Conservation (phyloP, 2,329 filamentous ascomycete genomes). For the Plenodomus biglobosus region DNA sequence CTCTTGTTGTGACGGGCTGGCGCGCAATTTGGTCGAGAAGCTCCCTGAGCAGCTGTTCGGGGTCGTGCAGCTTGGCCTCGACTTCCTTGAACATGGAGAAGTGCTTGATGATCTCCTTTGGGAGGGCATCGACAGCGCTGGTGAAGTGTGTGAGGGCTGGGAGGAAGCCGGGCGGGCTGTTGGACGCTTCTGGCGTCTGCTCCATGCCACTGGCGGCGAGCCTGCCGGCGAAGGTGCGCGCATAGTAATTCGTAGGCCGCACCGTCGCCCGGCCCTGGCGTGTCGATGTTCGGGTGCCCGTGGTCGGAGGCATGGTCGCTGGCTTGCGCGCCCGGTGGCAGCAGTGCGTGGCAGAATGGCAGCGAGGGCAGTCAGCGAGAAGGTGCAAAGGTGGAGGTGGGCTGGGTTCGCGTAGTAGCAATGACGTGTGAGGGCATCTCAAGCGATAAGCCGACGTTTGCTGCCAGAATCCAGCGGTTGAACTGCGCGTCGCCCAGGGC, state of each 20-base stretch:
- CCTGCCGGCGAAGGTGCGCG: conserved; percentile 49
- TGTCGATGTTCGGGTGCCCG: conserved; percentile 45
- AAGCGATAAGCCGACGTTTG: conserved; percentile 22
- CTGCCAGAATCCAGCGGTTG: conserved; percentile 21
- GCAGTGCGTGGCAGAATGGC: conserved; percentile 17
- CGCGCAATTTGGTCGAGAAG: conserved; percentile 66
- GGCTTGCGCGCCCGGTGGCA: conserved; percentile 8
- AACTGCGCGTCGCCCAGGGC: conserved; percentile 18
- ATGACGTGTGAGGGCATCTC: conserved; percentile 34
- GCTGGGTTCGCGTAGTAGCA: conserved; percentile 18
- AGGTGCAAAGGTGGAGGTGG: conserved; percentile 12
- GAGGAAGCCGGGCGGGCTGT: conserved; percentile 56
- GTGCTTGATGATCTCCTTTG: conserved; percentile 92
- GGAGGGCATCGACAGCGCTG: conserved; percentile 86
- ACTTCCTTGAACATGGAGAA: conserved; percentile 97
- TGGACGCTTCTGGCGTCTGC: conserved; percentile 43
- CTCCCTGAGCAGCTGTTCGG: conserved; percentile 78
- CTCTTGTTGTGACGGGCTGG: conserved; percentile 48
- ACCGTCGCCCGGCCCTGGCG: conserved; percentile 51
- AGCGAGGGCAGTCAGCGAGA: conserved; percentile 27
- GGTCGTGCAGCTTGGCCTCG: conserved; percentile 90
- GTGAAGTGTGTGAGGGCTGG: conserved; percentile 76
- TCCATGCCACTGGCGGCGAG: conserved; percentile 40
- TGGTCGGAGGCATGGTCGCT: conserved; percentile 41
- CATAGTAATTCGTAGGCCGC: conserved; percentile 55